A percentile compares a stretch with the other conserved stretches of the same genome.
Conservation (phyloP, 2,329 filamentous ascomycete species). For the Incumbomyces delicatus region DNA sequence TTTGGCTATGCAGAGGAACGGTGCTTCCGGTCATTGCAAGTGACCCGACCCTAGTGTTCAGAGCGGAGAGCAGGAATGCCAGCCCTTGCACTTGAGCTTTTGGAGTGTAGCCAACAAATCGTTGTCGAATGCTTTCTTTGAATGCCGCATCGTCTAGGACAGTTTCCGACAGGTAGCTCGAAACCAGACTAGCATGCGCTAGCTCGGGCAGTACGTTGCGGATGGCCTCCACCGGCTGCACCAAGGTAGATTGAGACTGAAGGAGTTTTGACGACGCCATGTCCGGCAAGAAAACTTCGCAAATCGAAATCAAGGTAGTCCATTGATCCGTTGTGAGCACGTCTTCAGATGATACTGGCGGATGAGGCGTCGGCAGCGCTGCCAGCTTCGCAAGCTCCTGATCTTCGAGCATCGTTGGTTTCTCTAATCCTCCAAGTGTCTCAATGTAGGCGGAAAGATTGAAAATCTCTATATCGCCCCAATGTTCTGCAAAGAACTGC, state of each 20-base stretch:
- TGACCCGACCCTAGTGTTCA: conserved; percentile 47
- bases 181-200: conserved; percentile 29
- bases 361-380: conserved; percentile 36
- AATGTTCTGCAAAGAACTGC: too few species aligned
- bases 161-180: conserved; percentile 40
- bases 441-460: too few species aligned
- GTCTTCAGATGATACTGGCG: conserved; percentile 37
- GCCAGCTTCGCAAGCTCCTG: conserved; percentile 10
- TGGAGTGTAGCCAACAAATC: conserved; percentile 41
- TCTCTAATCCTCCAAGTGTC: too few species aligned
- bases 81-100: conserved; percentile 40
- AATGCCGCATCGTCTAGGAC: conserved; percentile 37
- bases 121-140: conserved; percentile 37
- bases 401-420: conserved; percentile 8
- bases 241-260: conserved; percentile 14
- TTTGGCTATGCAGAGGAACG: conserved; percentile 45
- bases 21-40: conserved; percentile 48
- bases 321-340: conserved; percentile 48
- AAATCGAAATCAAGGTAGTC: conserved; percentile 47
- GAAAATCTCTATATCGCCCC: too few species aligned
- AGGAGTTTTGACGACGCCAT: conserved; percentile 32
- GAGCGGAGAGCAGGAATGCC: conserved; percentile 41
- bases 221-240: conserved; percentile 13
- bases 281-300: conserved; percentile 48
- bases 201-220: conserved; percentile 23